Evolutionary conservation across 495 filamentous ascomycete genomes (phyloP).

Genomic region (Apiosordaria backusii): DNA sequence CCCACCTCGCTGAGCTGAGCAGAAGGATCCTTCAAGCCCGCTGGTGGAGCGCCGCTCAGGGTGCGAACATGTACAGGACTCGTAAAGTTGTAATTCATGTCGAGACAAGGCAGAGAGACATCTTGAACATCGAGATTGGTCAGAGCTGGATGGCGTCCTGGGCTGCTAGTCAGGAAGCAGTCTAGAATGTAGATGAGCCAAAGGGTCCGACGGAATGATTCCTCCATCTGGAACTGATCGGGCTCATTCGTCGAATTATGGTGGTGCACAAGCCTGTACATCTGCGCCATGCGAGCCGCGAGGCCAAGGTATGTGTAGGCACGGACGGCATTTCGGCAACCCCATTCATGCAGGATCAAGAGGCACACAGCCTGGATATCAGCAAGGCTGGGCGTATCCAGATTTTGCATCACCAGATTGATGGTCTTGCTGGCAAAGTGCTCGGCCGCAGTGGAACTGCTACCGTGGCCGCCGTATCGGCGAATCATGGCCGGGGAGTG

Average conservation of each 20-base stretch:
- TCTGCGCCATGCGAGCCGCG: slow-evolving; percentile 50
- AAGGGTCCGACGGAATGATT: slow-evolving; percentile 49
- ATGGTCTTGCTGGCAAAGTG: slow-evolving; percentile 49
- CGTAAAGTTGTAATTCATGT: slow-evolving; percentile 50
- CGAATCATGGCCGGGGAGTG: slow-evolving; percentile 48
- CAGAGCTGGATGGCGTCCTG: slow-evolving; percentile 48
- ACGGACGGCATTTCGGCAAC: slow-evolving; percentile 48
- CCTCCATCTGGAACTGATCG: slow-evolving; percentile 50
- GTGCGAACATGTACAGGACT: slow-evolving; percentile 48
- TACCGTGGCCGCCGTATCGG: slow-evolving; percentile 46
- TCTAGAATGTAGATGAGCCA: slow-evolving; percentile 54
- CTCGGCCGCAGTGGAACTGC: slow-evolving; percentile 43
- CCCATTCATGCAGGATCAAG: slow-evolving; percentile 51
- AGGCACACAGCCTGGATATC: slow-evolving; percentile 52
- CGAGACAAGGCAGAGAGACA: slow-evolving; percentile 46
- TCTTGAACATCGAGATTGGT: slow-evolving; percentile 45
- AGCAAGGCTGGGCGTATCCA: slow-evolving; percentile 48
- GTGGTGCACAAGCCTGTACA: slow-evolving; percentile 48
- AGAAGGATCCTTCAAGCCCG: slow-evolving; percentile 31
- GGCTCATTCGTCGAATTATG: slow-evolving; percentile 43
- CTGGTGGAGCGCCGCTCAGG: slow-evolving; percentile 37
- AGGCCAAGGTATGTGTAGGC: slow-evolving; percentile 52
- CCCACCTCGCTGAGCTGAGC: slow-evolving; percentile 41
- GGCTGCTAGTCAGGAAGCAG: slow-evolving; percentile 53
- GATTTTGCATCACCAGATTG: slow-evolving; percentile 42